These are phyloP conservation scores for Vitellaria paradoxa DNA, from an alignment of 179 eudicot species.

Conservation along the genomic window DNA sequence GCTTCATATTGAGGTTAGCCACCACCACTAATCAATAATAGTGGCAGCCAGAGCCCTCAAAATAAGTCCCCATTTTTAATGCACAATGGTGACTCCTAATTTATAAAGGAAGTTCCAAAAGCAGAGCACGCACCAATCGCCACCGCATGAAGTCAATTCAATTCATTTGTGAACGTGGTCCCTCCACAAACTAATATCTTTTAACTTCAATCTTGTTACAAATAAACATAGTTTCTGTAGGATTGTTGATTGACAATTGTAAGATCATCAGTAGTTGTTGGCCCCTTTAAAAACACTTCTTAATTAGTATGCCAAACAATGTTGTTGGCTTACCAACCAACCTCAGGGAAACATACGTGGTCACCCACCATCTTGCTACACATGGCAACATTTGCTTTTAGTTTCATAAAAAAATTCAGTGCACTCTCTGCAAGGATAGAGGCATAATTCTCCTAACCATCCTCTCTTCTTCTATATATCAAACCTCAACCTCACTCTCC, in stretches of 20 bases:
- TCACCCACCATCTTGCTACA: background rate
- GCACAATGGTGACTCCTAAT: background rate
- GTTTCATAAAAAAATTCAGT: background rate
- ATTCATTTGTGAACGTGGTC: too few species aligned
- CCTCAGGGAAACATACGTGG: slow-evolving; percentile 6
- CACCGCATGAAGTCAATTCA: background rate
- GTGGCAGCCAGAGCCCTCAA: too few species aligned
- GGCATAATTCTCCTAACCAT: background rate
- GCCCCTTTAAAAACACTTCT: background rate
- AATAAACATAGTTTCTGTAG: background rate
- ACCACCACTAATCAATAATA: too few species aligned
- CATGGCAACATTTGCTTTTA: background rate
- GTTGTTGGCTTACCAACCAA: background rate
- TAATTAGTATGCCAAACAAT: background rate
- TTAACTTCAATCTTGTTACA: too few species aligned
- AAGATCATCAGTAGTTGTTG: background rate
- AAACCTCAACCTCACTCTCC: background rate
- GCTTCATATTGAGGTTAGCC: too few species aligned
- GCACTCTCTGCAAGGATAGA: background rate
- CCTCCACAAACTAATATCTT: too few species aligned
- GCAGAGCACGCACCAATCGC: background rate
- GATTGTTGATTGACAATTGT: background rate
- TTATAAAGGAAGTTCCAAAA: background rate
- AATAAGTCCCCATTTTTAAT: too few species aligned
- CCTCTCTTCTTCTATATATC: slow-evolving; percentile 5